Evolutionary conservation across 768 basidiomycete genomes (phyloP).

Genomic region (Hygrocybe punicea): DNA sequence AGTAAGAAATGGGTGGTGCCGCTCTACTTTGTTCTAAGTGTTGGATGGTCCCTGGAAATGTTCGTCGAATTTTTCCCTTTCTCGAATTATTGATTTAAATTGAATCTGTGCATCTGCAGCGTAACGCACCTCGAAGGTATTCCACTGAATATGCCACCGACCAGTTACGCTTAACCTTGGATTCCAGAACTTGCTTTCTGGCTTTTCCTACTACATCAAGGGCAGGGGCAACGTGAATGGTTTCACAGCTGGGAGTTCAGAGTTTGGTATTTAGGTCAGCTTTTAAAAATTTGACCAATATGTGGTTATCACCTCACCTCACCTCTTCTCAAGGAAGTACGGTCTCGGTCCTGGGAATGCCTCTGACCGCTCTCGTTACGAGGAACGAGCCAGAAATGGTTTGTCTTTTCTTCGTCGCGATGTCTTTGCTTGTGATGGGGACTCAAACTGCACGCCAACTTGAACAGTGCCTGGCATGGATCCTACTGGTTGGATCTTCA

Average conservation of each 20-base stretch:
- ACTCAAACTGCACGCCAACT: background rate
- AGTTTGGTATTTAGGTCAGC: conserved; percentile 66
- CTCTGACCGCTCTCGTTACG: conserved; percentile 59
- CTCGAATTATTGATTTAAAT: conserved; percentile 7
- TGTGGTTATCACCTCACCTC: too few relatives aligned
- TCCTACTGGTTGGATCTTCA: conserved; percentile 68
- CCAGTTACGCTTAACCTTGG: background rate
- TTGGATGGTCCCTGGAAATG: conserved; percentile 78
- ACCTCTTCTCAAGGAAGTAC: conserved; percentile 50
- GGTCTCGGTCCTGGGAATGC: conserved; percentile 66
- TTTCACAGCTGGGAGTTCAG: conserved; percentile 78
- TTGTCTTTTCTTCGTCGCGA: too few relatives aligned
- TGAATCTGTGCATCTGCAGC: conserved; percentile 34
- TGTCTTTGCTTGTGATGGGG: conserved; percentile 3
- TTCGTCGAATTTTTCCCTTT: conserved; percentile 34
- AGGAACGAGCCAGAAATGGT: conserved; percentile 60
- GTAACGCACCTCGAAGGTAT: conserved; percentile 80
- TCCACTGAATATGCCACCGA: background rate
- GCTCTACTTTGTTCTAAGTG: conserved; percentile 65
- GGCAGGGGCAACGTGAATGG: conserved; percentile 67
- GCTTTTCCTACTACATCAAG: conserved; percentile 79
- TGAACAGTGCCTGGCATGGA: conserved; percentile 63
- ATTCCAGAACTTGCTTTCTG: conserved; percentile 70
- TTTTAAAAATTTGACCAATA: too few relatives aligned
- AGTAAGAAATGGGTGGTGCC: conserved; percentile 60